These are phyloP conservation scores for Rhodotorula sp. DNA, from an alignment of 1,284 basidiomycete species.

Conservation along the genomic window DNA sequence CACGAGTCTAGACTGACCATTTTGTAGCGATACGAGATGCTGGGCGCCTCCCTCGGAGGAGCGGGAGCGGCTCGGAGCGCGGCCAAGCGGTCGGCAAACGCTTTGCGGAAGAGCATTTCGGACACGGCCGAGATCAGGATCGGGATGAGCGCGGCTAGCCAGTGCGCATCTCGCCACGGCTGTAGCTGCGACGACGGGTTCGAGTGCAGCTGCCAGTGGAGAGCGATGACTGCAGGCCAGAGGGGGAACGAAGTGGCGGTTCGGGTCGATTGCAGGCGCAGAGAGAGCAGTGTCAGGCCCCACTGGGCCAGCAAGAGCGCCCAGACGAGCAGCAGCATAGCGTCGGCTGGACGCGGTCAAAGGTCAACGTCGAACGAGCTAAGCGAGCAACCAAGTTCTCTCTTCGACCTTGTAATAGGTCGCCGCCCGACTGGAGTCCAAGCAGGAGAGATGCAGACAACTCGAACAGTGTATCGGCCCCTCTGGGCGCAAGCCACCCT, in stretches of 20 bases:
- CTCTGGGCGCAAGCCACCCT: neutral
- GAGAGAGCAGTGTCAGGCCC: neutral
- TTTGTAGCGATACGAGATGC: slow-evolving; percentile 32
- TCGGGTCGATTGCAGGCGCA: neutral
- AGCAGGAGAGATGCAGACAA: neutral
- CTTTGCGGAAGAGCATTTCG: neutral
- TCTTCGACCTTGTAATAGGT: neutral
- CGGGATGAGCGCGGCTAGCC: neutral
- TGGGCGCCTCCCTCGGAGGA: slow-evolving; percentile 10
- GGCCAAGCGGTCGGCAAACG: neutral
- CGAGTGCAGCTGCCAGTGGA: neutral
- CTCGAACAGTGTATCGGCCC: neutral
- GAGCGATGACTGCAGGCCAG: neutral
- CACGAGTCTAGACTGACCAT: slow-evolving; percentile 15
- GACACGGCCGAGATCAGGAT: neutral
- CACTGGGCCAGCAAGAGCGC: neutral
- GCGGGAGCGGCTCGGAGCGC: neutral
- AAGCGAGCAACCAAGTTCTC: neutral
- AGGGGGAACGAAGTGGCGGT: neutral
- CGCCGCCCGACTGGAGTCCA: too few species aligned
- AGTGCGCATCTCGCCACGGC: neutral
- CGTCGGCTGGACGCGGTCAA: neutral
- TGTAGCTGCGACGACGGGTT: too few species aligned
- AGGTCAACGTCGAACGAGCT: neutral
- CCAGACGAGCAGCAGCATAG: neutral